Evolutionary conservation across 805 yeast species (phyloP).

Genomic region (Nakazawaea wickerhamii): DNA sequence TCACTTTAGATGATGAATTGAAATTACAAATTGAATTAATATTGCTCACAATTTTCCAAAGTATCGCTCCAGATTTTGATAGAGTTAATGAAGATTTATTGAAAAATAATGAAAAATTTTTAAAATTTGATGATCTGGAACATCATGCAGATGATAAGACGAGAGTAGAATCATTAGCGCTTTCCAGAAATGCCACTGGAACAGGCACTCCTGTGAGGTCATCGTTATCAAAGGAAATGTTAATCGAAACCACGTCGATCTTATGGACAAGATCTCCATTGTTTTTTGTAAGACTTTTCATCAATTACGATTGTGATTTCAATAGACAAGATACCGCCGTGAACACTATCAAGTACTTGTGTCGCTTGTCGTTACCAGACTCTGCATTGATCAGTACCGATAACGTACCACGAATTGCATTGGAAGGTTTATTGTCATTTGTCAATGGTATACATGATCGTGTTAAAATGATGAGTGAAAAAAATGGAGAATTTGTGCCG

Average conservation of each 20-base stretch:
- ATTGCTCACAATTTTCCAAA: constrained; percentile 54
- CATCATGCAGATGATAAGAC: constrained; percentile 21
- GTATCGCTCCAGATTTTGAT: constrained; percentile 22
- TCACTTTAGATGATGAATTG: constrained; percentile 58
- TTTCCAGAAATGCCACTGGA: constrained; percentile 12
- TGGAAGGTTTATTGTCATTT: constrained; percentile 78
- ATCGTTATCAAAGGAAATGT: constrained; percentile 62
- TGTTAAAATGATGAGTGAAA: constrained; percentile 27
- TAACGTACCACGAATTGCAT: constrained; percentile 87
- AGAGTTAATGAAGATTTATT: constrained; percentile 23
- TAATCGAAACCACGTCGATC: constrained; percentile 79
- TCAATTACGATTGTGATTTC: constrained; percentile 85
- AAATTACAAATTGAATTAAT: constrained; percentile 80
- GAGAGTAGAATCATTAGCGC: constrained; percentile 23
- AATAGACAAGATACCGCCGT: constrained; percentile 76
- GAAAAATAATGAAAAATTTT: constrained; percentile 23
- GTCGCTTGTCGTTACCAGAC: constrained; percentile 80
- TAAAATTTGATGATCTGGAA: constrained; percentile 23
- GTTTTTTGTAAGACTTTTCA: constrained; percentile 70
- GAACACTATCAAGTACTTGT: constrained; percentile 60
- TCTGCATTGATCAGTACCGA: constrained; percentile 75
- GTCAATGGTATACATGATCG: constrained; percentile 57
- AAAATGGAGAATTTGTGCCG: not conserved
- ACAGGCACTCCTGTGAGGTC: constrained; percentile 19
- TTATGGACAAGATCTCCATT: constrained; percentile 77